Conservation (phyloP, 306 rosid genomes). For the Cucumis cinereus region DNA sequence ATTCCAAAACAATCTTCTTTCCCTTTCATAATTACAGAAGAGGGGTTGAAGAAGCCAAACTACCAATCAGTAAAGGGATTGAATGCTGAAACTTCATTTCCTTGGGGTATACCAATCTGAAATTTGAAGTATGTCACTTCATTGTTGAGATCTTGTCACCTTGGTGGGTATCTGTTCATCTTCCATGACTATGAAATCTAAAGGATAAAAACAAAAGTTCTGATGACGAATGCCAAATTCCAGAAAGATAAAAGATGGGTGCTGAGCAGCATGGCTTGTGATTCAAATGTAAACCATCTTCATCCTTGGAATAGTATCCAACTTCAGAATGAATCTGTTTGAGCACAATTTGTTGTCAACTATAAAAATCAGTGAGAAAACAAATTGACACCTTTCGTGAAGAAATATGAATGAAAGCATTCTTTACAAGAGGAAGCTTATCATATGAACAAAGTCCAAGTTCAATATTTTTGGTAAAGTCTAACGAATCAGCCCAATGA, state of each 20-base stretch:
- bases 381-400: background rate
- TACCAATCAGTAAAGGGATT: conserved; percentile 15
- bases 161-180: background rate
- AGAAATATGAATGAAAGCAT: background rate
- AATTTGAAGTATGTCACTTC: background rate
- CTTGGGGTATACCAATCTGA: conserved; percentile 10
- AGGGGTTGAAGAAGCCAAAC: conserved; percentile 12
- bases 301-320: conserved; percentile 29
- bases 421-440: background rate
- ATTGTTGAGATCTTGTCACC: background rate
- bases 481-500: background rate
- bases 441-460: background rate
- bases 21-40: conserved; percentile 2
- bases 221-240: conserved; percentile 26
- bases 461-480: background rate
- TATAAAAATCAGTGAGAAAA: background rate
- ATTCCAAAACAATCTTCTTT: conserved; percentile 3
- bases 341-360: background rate
- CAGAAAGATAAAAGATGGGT: conserved; percentile 22
- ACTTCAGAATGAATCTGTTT: conserved; percentile 5
- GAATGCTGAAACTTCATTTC: background rate
- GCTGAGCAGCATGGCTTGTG: conserved; percentile 11
- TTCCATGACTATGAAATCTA: background rate
- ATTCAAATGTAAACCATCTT: conserved; percentile 22
- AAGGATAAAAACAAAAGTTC: background rate